These are phyloP conservation scores for Raffaelea albimanens DNA, from an alignment of 2,329 filamentous ascomycete species.

Conservation along the genomic window DNA sequence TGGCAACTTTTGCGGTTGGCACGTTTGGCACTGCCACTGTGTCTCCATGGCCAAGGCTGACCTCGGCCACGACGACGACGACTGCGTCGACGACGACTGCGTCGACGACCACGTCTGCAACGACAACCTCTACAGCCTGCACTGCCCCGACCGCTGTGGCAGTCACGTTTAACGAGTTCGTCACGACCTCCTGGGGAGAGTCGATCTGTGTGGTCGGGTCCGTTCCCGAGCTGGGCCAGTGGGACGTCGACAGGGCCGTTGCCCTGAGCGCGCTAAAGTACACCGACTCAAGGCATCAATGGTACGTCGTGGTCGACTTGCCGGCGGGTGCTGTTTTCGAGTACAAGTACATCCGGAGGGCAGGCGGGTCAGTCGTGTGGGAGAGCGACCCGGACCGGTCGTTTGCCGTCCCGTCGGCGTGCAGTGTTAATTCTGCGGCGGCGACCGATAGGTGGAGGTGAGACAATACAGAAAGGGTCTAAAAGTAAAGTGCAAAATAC, in stretches of 20 bases:
- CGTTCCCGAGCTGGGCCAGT: slow-evolving; percentile 48
- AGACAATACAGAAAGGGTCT: no score
- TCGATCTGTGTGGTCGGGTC: slow-evolving; percentile 57
- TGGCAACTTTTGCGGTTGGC: slow-evolving; percentile 34
- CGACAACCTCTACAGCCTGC: slow-evolving; percentile 21
- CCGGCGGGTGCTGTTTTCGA: slow-evolving; percentile 44
- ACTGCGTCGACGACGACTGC: background rate
- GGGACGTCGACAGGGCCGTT: slow-evolving; percentile 46
- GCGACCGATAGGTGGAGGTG: slow-evolving; percentile 7
- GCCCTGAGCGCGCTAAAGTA: slow-evolving; percentile 39
- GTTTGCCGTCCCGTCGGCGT: slow-evolving; percentile 19
- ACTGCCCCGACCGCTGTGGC: slow-evolving; percentile 36
- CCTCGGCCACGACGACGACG: slow-evolving; percentile 27
- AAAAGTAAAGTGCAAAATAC: no score
- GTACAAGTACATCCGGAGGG: slow-evolving; percentile 62
- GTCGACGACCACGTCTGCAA: no score
- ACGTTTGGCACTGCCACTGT: slow-evolving; percentile 34
- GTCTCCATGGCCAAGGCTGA: slow-evolving; percentile 16
- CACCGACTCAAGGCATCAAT: slow-evolving; percentile 48
- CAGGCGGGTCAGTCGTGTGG: slow-evolving; percentile 50
- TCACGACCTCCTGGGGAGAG: slow-evolving; percentile 50
- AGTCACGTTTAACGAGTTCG: slow-evolving; percentile 53
- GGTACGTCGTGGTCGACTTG: slow-evolving; percentile 48
- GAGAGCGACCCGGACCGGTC: slow-evolving; percentile 49
- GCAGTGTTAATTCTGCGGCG: slow-evolving; percentile 1